Percentiles rank a stretch among this genome's conserved stretches.
Conservation (phyloP, 2,329 filamentous ascomycete genomes). For the Fusarium sp. region DNA sequence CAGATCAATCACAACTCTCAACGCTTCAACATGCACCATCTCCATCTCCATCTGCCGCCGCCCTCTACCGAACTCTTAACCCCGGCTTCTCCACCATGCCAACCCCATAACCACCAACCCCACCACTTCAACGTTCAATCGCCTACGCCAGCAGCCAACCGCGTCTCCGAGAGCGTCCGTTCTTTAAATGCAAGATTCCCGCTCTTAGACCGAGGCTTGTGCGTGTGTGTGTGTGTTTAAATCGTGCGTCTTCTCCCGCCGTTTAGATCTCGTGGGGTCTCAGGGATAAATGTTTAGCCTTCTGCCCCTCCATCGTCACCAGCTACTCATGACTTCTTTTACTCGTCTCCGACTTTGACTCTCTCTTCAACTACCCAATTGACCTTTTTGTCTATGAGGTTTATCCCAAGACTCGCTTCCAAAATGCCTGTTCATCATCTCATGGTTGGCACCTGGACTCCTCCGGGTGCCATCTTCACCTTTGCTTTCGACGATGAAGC, state of each 20-base stretch:
- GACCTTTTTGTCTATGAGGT: not conserved
- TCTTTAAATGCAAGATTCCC: not conserved
- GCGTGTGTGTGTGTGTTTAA: not conserved
- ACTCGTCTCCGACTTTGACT: not conserved
- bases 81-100: conserved; percentile 24
- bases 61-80: conserved; percentile 32
- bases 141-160: not conserved
- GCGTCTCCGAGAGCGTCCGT: not conserved
- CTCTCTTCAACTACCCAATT: not conserved
- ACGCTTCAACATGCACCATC: not conserved
- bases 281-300: conserved; percentile 48
- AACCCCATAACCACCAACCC: conserved; percentile 15
- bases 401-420: conserved; percentile 18
- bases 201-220: not conserved
- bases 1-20: not conserved
- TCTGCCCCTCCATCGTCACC: conserved; percentile 26
- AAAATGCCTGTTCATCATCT: conserved; percentile 85
- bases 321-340: not conserved
- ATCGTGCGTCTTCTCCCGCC: not conserved
- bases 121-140: conserved; percentile 2
- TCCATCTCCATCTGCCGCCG: conserved; percentile 35
- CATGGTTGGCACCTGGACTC: conserved; percentile 94
- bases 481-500: conserved; percentile 88
- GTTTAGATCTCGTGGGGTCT: conserved; percentile 25
- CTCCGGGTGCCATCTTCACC: conserved; percentile 89